Evolutionary conservation across 164 flowering plant genomes (phyloP), one percentile per base, ranked within the genome.

Genomic region (Pachysandra terminalis): DNA sequence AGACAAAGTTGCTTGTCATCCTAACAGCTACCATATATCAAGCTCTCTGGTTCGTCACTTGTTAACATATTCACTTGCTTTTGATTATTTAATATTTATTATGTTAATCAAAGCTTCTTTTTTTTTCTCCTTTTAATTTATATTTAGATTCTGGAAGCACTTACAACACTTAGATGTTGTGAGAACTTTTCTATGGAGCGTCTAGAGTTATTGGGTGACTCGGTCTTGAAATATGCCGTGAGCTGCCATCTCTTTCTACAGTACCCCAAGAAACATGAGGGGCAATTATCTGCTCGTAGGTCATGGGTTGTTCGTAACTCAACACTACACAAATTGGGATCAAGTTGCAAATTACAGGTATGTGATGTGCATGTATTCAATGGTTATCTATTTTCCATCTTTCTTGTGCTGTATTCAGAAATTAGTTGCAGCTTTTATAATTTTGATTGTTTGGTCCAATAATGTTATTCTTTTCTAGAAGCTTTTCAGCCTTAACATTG

Each of bases 121-220:
- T 65, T 49, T n/a, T n/a, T n/a, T n/a, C n/a, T n/a, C n/a, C n/a
- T n/a, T 55, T 12, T 45, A 45, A 45, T 45, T 10, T 24, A 24
- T 72, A 35, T 27, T 60, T 75, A 93, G 98, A 87, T 95, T 71
- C 67, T 95, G 60, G 97, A 95, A 82, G 99, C 97, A 63, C 78
- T 95, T 48, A 89, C 99, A 63, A 90, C 90, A 22, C 81, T 80
- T 25, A 80, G 91, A 81, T 89, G 96, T 59, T 83, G 84, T 73
- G 97, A 92, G 60, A 81, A 67, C 56, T 90, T 95, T 71, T 92
- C 97, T 22, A 82, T 90, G 79, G 99, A 95, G 83, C 90, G 97
- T n/a, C 71, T 95, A 77, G 97, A 95, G 71, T 80, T 90, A 80
- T 92, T 95, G 63, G 99, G 97, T 32, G 99, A 95, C 76, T 95